Evolutionary conservation across 1,284 basidiomycete species (phyloP).

Genomic region (Abortiporus biennis): DNA sequence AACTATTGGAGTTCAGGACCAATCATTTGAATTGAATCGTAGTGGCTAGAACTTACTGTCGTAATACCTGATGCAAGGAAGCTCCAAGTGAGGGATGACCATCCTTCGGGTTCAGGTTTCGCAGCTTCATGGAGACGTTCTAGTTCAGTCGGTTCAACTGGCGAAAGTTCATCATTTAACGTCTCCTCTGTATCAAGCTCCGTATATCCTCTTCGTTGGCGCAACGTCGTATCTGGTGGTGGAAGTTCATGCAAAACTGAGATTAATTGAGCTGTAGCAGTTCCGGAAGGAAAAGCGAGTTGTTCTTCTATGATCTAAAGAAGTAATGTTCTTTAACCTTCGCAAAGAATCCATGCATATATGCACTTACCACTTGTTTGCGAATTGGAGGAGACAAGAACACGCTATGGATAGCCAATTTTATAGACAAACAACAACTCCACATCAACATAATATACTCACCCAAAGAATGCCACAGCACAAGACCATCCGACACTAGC

Average conservation of each 20-base stretch:
- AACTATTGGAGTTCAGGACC: conserved; percentile 42
- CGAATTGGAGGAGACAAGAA: conserved; percentile 92
- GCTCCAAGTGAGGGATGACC: conserved; percentile 70
- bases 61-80: conserved; percentile 66
- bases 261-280: conserved; percentile 95
- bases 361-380: conserved; percentile 78
- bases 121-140: conserved; percentile 14
- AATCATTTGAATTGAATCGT: background rate
- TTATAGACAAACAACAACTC: background rate
- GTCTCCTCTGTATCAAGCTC: conserved; percentile 29
- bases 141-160: conserved; percentile 4
- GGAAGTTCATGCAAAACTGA: conserved; percentile 83
- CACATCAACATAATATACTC: conserved; percentile 13
- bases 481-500: conserved; percentile 79
- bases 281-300: conserved; percentile 90
- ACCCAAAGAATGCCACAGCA: conserved; percentile 91
- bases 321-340: conserved; percentile 5
- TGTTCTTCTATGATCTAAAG: conserved; percentile 87
- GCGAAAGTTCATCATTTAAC: background rate
- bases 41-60: conserved; percentile 48
- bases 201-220: conserved; percentile 51
- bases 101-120: conserved; percentile 43
- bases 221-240: conserved; percentile 49
- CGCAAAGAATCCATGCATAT: background rate
- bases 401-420: conserved; percentile 45